Base-by-base conservation (phyloP, 192 early-diverging fungal species). In the Backusella morwellensis region DNA sequence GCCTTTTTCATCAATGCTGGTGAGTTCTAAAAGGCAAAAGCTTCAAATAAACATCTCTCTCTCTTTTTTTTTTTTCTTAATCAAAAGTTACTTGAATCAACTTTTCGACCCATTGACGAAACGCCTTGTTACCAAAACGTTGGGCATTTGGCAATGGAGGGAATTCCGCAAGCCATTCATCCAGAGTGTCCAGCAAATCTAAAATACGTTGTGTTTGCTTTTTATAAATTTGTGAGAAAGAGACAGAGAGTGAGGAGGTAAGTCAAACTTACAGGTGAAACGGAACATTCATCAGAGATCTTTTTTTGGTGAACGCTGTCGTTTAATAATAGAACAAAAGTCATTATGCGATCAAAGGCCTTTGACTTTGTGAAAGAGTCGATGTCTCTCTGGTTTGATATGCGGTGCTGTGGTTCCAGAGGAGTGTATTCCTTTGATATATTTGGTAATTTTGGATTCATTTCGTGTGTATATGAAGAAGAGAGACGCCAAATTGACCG, bases 41-140 rank as follows among this genome's bases (percentile, higher is more conserved):
- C 32, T 42, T 8, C 14, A 23, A 21, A 17, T 19, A 15, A 50
- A 50, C n/a, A 50, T 15, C 4, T 44, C 3, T 63, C n/a, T n/a
- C n/a, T n/a, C n/a, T 7, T 26, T 8, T 29, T 26, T 59, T 26
- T 15, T 11, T 11, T 59, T 29, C 4, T 63, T 14, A 44, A 17
- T 17, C 3, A 35, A 42, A 4, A 40, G 56, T 40, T 78, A 88
- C 90, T 50, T 85, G 23, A 69, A 86, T 80, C 23, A 95, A 72
- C 47, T 87, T 80, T 4, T 83, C 81, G n/a, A 89, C 72, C 90
- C 95, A 99, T 1, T 74, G 80, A n/a, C 93, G 89, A 83, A 98
- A 99, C 0, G 96, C 91, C 69, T 87, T 91, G 87, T 98, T 98
- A 0, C 98, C 98, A 78, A 98, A 99, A 32, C 98, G 87, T 81